These are phyloP conservation scores for Chaetomiaceae sp. DNA, from an alignment of 2,329 filamentous ascomycete genomes.

Conservation along the genomic window DNA sequence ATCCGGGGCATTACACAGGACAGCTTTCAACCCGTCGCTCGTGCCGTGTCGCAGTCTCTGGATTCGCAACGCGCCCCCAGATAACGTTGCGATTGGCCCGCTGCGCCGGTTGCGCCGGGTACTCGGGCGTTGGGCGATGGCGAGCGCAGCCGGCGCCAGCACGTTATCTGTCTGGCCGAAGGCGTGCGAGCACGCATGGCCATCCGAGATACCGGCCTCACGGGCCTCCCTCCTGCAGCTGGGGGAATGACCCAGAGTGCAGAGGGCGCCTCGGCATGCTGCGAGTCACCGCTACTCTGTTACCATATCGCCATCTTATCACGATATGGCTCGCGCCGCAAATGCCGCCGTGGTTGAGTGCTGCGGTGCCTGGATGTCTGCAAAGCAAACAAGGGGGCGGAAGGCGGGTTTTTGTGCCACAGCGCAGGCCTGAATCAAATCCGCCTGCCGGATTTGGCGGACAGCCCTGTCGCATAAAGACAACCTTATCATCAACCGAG, in stretches of 20 bases:
- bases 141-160: slow-evolving; percentile 9
- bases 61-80: slow-evolving; percentile 3
- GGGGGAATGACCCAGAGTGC: too few relatives aligned
- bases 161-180: slow-evolving; percentile 8
- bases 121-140: slow-evolving; percentile 6
- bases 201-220: background rate
- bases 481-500: background rate
- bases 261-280: slow-evolving; percentile 2
- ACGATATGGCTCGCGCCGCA: background rate
- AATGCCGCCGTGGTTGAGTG: background rate
- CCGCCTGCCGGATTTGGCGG: background rate
- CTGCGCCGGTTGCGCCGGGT: background rate
- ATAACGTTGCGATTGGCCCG: slow-evolving; percentile 7
- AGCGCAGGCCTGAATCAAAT: too few relatives aligned
- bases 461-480: background rate
- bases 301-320: slow-evolving; percentile 13
- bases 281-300: slow-evolving; percentile 17
- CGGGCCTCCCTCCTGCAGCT: slow-evolving; percentile 5
- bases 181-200: slow-evolving; percentile 4
- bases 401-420: too few relatives aligned
- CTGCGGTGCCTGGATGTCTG: slow-evolving; percentile 5
- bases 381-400: background rate
- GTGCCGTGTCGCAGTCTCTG: slow-evolving; percentile 12
- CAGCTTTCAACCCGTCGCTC: too few relatives aligned
- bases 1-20: slow-evolving; percentile 12